Evolutionary conservation across 225 moss, liverwort and hornwort species (phyloP).

Genomic region (Takakia lepidozioides): DNA sequence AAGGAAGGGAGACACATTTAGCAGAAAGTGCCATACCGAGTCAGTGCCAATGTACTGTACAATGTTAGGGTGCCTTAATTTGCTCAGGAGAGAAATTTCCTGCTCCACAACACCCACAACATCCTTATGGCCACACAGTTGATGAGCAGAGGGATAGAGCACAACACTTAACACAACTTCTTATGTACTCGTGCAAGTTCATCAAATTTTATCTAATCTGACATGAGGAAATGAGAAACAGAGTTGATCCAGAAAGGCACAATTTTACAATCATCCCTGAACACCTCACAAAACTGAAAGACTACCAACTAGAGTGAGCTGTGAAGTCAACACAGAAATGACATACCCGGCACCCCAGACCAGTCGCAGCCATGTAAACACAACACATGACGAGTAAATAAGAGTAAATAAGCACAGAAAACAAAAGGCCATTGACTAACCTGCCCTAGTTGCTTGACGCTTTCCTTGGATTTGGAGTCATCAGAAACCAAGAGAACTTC

Average conservation of each 20-base stretch:
- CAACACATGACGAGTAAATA: no score
- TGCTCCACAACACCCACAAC: constrained; percentile 23
- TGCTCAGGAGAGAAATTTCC: constrained; percentile 97
- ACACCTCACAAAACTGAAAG: not conserved
- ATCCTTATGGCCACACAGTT: no score
- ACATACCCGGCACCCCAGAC: constrained; percentile 3
- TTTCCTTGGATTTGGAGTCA: constrained; percentile 96
- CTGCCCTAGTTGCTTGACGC: constrained; percentile 98
- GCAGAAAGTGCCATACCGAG: constrained; percentile 44
- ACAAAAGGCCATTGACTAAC: no score
- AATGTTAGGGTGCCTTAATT: constrained; percentile 92
- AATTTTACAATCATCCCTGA: not conserved
- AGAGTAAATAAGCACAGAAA: no score
- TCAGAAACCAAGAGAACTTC: constrained; percentile 97
- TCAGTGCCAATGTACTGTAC: constrained; percentile 99
- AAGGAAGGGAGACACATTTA: no score
- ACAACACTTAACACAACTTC: no score
- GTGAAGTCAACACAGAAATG: not conserved
- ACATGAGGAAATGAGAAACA: no score
- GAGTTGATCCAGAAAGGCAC: no score
- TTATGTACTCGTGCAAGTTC: no score
- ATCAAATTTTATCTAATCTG: no score
- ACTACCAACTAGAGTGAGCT: not conserved
- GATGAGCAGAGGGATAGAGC: no score
- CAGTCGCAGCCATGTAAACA: no score